Base-by-base conservation (phyloP, 805 yeast species). In the Wickerhamomyces xylosicus region DNA sequence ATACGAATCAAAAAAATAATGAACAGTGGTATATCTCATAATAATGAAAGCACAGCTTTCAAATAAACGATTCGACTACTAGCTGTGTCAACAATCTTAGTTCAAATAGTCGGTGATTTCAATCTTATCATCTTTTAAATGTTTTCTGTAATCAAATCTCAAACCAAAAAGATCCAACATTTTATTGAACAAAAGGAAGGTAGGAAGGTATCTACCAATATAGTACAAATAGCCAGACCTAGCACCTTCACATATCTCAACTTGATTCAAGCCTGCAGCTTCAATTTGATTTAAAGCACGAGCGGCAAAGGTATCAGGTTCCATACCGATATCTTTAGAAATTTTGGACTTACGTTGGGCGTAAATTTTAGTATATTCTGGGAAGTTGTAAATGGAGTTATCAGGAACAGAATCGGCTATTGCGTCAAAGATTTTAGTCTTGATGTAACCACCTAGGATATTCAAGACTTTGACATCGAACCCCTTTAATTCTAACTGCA, bases 361-460 rank as follows among this genome's bases (percentile, higher is more conserved):
- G 20, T 44, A 48, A 18, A 35, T 31, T 17, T 48, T 40, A 16
- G 16, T 35, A 20, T 48, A 54, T 41, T 47, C 47, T 8, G 32
- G 36, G 34, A 49, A 48, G 31, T 50, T 46, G 31, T 41, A 49
- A 19, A 52, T 41, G 6, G 57, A 51, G 13, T 45, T 48, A 0
- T 38, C 27, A 8, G 42, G 47, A 14, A 49, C 41, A 2, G 28
- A 17, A 11, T 32, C 15, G 6, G 43, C 41, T n/a, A 37, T 38
- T 5, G 44, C 39, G 13, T 40, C 25, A 32, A 47, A 52, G 21
- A 65, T 62, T 10, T 43, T 55, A 6, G 70, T 64, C 31, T 60
- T 46, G 18, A 67, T 67, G 19, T 61, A 66, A 4, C 72, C 73
- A 18, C 71, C 65, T 27, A 64, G 48, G 14, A 66, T 61, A 43